These are phyloP conservation scores for Mortierella sp. DNA, from an alignment of 371 early-diverging fungal species.

Conservation along the genomic window DNA sequence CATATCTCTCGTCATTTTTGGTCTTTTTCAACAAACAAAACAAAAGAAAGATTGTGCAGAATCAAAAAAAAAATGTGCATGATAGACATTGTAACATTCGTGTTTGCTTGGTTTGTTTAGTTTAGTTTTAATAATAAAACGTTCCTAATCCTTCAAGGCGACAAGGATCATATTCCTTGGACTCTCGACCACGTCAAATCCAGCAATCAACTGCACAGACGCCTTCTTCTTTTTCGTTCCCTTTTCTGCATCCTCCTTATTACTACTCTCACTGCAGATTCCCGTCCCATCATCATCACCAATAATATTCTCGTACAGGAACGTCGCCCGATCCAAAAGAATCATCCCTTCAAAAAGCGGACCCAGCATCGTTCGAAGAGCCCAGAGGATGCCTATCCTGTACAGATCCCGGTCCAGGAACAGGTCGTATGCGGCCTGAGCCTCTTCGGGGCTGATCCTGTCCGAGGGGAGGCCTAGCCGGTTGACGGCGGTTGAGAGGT, in stretches of 20 bases:
- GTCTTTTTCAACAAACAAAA: background rate
- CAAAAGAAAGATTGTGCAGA: background rate
- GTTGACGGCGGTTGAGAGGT: constrained; percentile 53
- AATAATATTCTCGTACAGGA: constrained; percentile 64
- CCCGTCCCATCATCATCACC: too few species aligned
- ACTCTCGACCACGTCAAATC: constrained; percentile 56
- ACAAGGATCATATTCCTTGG: constrained; percentile 55
- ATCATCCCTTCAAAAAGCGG: constrained; percentile 85
- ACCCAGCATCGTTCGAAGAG: constrained; percentile 79
- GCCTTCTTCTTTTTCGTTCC: constrained; percentile 13
- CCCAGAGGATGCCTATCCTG: constrained; percentile 85
- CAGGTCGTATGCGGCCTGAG: constrained; percentile 58
- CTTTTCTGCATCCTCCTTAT: background rate
- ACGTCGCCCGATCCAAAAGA: constrained; percentile 81
- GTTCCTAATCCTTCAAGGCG: constrained; percentile 49
- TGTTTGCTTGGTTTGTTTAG: too few species aligned
- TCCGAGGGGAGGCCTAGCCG: constrained; percentile 62
- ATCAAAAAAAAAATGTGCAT: too few species aligned
- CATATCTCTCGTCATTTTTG: background rate
- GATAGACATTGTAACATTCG: too few species aligned
- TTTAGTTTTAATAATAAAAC: too few species aligned
- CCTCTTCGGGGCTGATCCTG: constrained; percentile 61
- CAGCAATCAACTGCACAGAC: constrained; percentile 43
- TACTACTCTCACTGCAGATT: background rate
- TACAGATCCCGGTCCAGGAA: constrained; percentile 60